Evolutionary conservation across 371 early-diverging fungal species (phyloP).

Genomic region (Cokeromyces recurvatus): DNA sequence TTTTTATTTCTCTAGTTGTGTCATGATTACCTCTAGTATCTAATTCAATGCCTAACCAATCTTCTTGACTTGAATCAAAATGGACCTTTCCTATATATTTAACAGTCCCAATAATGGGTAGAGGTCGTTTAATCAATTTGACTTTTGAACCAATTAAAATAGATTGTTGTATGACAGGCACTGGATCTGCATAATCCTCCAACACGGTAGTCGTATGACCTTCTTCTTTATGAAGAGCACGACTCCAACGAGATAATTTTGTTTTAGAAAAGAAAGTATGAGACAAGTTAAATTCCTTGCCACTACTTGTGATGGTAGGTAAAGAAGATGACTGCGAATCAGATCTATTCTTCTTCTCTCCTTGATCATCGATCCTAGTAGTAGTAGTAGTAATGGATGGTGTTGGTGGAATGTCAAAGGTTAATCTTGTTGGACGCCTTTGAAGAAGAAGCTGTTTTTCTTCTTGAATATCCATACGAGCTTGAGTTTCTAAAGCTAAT

Average conservation of each 20-base stretch:
- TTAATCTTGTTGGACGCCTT: slow-evolving; percentile 11
- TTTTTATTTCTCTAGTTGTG: too few relatives aligned
- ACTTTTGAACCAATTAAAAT: slow-evolving; percentile 6
- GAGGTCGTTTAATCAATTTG: slow-evolving; percentile 24
- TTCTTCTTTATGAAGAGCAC: slow-evolving; percentile 7
- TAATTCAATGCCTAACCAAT: slow-evolving; percentile 42
- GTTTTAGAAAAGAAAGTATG: background rate
- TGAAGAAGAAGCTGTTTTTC: slow-evolving; percentile 6
- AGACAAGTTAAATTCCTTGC: too few relatives aligned
- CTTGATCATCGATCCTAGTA: background rate
- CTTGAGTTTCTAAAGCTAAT: slow-evolving; percentile 31
- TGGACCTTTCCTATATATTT: slow-evolving; percentile 34
- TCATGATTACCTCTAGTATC: slow-evolving; percentile 40
- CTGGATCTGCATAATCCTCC: too few relatives aligned
- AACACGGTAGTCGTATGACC: background rate
- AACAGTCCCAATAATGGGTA: slow-evolving; percentile 31
- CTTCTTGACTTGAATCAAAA: slow-evolving; percentile 13
- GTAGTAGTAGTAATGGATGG: slow-evolving; percentile 7
- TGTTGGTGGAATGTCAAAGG: slow-evolving; percentile 27
- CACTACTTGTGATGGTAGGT: background rate
- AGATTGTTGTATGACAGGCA: too few relatives aligned
- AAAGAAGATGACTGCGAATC: background rate
- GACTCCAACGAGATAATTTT: slow-evolving; percentile 2
- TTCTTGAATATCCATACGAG: slow-evolving; percentile 26
- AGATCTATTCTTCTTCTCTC: background rate